Conservation (phyloP, 2,329 filamentous ascomycete species). For the Dactylonectria estremocensis region DNA sequence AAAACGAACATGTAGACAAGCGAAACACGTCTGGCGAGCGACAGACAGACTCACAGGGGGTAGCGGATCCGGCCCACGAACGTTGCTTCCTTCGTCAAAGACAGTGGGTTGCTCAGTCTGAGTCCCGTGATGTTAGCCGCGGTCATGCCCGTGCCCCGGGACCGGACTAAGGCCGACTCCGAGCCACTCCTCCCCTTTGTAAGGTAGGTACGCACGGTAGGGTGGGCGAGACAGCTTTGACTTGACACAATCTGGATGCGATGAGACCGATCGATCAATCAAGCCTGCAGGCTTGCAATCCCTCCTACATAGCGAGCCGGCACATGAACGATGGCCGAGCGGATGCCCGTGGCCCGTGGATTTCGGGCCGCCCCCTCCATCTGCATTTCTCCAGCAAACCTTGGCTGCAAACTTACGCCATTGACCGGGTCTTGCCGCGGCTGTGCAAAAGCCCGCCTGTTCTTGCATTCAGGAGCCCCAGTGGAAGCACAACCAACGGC, state of each 20-base stretch:
- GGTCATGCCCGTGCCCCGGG: not conserved
- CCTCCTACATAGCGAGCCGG: slow-evolving; percentile 12
- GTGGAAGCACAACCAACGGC: slow-evolving; percentile 3
- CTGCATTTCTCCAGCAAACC: too few species aligned
- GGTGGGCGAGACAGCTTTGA: not conserved
- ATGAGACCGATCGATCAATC: slow-evolving; percentile 16
- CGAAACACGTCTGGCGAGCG: slow-evolving; percentile 11
- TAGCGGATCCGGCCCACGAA: slow-evolving; percentile 12
- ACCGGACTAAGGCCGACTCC: not conserved
- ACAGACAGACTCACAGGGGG: slow-evolving; percentile 12
- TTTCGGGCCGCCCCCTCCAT: slow-evolving; percentile 16
- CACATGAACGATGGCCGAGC: slow-evolving; percentile 18
- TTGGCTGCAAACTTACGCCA: not conserved
- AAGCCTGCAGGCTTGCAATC: not conserved
- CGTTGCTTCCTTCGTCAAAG: slow-evolving; percentile 10
- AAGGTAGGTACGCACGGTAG: not conserved
- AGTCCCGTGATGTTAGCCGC: not conserved
- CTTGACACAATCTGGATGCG: not conserved
- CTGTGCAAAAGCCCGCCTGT: not conserved
- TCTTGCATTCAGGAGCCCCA: not conserved
- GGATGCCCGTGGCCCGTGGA: slow-evolving; percentile 16
- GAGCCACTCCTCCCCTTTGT: not conserved
- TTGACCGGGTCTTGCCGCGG: slow-evolving; percentile 1
- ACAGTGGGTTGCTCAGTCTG: not conserved
- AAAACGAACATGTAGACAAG: slow-evolving; percentile 11